A percentile compares a stretch with the other conserved stretches of the same genome.
Evolutionary conservation across 202 grass and related monocot species (phyloP).

Genomic region (Schoenoplectus tabernaemontani): DNA sequence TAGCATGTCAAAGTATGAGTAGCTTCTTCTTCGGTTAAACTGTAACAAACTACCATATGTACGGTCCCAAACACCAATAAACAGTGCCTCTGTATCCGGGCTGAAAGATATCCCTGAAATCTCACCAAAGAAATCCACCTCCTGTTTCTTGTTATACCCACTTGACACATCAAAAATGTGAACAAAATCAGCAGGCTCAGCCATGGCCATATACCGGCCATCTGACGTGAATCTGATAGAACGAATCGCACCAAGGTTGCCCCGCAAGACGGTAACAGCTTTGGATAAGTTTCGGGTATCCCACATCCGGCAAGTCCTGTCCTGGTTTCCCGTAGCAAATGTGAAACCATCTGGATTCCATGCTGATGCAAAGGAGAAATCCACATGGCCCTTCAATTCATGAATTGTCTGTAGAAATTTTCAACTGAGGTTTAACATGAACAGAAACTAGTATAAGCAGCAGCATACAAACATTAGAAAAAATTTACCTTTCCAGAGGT

Average conservation of each 20-base stretch:
- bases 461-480: not conserved
- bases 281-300: constrained; percentile 65
- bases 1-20: constrained; percentile 49
- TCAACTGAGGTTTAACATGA: not conserved
- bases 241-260: constrained; percentile 76
- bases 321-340: constrained; percentile 77
- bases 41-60: constrained; percentile 61
- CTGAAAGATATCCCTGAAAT: constrained; percentile 69
- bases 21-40: constrained; percentile 37
- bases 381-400: constrained; percentile 52
- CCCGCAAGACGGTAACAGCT: constrained; percentile 53
- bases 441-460: not conserved
- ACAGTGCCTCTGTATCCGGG: constrained; percentile 61
- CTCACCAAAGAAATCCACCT: constrained; percentile 78
- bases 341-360: constrained; percentile 71
- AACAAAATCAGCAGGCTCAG: constrained; percentile 69
- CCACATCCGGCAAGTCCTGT: constrained; percentile 81
- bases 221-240: constrained; percentile 71
- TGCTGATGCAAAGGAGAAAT: constrained; percentile 78
- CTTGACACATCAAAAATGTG: constrained; percentile 56
- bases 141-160: constrained; percentile 52
- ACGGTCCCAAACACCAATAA: constrained; percentile 55
- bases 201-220: constrained; percentile 72
- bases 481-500: constrained; percentile 62
- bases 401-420: constrained; percentile 42